phyloP scores from a whole-genome alignment of 768 basidiomycete species.

The Tulasnella calospora region DNA sequence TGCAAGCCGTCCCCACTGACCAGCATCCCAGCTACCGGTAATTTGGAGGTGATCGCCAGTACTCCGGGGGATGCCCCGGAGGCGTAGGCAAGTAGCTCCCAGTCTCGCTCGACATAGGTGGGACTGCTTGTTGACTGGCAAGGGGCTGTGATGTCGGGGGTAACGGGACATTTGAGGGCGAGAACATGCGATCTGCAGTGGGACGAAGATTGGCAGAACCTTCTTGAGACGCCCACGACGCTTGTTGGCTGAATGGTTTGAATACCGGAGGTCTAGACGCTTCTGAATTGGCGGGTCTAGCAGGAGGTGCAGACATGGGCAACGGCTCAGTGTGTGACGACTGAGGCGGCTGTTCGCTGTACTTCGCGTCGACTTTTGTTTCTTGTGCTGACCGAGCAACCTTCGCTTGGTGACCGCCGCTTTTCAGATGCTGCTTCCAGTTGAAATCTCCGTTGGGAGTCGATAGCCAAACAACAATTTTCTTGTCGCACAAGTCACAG shows the following conservation, averaged over 20 bases:
- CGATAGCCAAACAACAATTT: not conserved
- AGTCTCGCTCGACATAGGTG: not conserved
- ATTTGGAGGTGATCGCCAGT: not conserved
- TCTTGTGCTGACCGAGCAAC: not conserved
- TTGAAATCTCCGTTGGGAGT: constrained; percentile 1
- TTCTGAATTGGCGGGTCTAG: not conserved
- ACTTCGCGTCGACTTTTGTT: not conserved
- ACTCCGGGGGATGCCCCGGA: not conserved
- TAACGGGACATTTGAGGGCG: not conserved
- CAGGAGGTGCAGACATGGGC: not conserved
- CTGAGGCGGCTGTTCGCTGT: not conserved
- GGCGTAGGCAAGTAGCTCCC: not conserved
- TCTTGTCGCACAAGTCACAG: not conserved
- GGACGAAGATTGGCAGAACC: not conserved
- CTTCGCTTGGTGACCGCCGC: not conserved
- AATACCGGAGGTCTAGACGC: not conserved
- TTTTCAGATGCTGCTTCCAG: not conserved
- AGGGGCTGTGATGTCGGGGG: not conserved
- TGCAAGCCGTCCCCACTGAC: not conserved
- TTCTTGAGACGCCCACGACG: not conserved
- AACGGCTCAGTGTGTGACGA: not conserved
- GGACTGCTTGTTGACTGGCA: not conserved
- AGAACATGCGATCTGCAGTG: not conserved
- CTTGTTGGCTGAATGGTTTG: not conserved
- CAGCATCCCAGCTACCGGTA: not conserved